Evolutionary conservation across 1,139 yeast species (phyloP), one percentile per base, ranked within the genome.

Genomic region (Protomyces lactucae-debilis): DNA sequence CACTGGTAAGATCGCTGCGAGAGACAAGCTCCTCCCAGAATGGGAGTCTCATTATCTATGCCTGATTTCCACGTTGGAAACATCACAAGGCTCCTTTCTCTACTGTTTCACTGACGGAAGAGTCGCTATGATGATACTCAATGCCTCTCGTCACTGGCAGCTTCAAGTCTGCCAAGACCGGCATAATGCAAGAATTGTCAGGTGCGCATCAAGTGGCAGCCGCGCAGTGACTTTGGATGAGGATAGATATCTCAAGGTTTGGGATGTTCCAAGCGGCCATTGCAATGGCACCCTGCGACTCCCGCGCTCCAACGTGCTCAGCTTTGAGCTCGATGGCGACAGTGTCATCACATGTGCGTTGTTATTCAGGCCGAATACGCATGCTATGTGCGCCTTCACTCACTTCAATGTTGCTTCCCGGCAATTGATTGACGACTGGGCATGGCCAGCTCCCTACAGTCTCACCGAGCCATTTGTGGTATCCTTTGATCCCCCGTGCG

Each of bases 1-100:
- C 12, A 45, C 64, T 3, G 64, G 64, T 10, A 54, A 54, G 35
- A 57, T 60, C 8, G 59, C 51, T n/a, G 54, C 54, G 18, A 18
- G 48, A 4, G 59, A 60, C 28, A 14, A 40, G 3, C 55, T 60
- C 28, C 46, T 53, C n/a, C 57, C 64, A 1, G 53, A 48, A 2
- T 37, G 23, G n/a, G 16, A 16, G 23, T 21, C 23, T 21, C 23
- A 21, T 21, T 2, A 21, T 21, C 23, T 21, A 21, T 21, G 23
- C 23, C 23, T 21, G 23, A 21, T 21, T 21, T 21, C 23, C 36
- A 16, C 46, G 12, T 46, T 35, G 16, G 51, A 45, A 21, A 16
- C 61, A 10, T 32, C 45, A 6, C 32, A 28, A 28, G 32, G 8
- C 32, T 28, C 32, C 32, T 6, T 28, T 6, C 5, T 28, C 3